Base-by-base conservation (phyloP, 768 basidiomycete species). In the Psilocybe sp. region DNA sequence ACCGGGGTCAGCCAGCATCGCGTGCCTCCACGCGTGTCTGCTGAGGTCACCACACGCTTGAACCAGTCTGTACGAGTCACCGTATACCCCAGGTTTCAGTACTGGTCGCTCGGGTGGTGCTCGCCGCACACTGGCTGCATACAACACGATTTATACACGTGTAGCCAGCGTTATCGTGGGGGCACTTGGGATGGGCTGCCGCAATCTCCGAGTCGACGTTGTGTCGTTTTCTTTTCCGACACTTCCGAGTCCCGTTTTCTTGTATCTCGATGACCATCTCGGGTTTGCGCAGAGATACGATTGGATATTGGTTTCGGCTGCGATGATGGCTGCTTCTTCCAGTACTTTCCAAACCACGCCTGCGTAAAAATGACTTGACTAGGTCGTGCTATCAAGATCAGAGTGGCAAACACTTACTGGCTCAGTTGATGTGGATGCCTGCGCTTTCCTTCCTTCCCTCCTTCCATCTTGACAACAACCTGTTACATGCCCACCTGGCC, bases 361-460 rank as follows among this genome's bases (percentile, higher is more conserved):
- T 28, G 28, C 38, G 34, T 49, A 16, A 33, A 51, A 51, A 40
- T 16, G 35, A 40, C 41, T 47, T 16, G 46, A 40, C 31, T 41
- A 33, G 40, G 35, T 40, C 40, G 35, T 41, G 39, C 40, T 56
- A 56, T 56, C 54, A 50, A 49, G 47, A 49, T 51, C 54, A 49
- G 50, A 49, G 54, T 40, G 43, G 40, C 36, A 49, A 46, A 45
- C 34, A 47, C 46, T 16, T 42, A 28, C 51, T 28, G n/a, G 48
- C 49, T 33, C 41, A n/a, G 33, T 39, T 47, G 44, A 33, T 47
- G 28, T 40, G 35, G 36, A 18, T 35, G n/a, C 11, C 43, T 38
- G 39, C 41, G 35, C 60, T 63, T 59, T 60, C 60, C 59, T 63
- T 60, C 58, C 56, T 60, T 60, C 58, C 61, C 37, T 46, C 47